These are phyloP conservation scores for Taxillus chinensis DNA, from an alignment of 164 flowering plant genomes.

Conservation along the genomic window DNA sequence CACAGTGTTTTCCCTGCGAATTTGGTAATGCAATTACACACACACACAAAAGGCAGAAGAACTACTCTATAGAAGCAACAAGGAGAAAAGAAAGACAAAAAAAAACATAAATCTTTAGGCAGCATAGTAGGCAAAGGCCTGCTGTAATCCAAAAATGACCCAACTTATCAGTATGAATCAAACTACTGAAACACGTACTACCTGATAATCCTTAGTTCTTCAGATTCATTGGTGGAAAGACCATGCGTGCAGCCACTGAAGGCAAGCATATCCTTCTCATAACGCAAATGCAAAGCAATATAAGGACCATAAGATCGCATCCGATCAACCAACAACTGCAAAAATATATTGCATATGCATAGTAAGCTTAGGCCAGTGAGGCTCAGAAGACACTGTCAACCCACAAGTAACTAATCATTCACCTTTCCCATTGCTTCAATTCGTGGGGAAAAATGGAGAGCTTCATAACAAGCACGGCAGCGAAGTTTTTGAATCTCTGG, in stretches of 20 bases:
- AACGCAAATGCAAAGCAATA: constrained; percentile 88
- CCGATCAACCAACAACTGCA: constrained; percentile 76
- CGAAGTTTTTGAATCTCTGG: constrained; percentile 87
- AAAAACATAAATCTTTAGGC: not conserved
- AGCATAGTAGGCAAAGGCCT: not conserved
- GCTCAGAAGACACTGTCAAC: not conserved
- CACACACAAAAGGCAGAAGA: not conserved
- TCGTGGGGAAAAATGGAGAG: constrained; percentile 80
- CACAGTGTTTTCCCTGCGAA: constrained; percentile 61
- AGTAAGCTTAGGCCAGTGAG: not conserved
- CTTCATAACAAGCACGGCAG: constrained; percentile 85
- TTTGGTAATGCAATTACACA: not conserved
- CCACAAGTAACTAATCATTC: constrained; percentile 7
- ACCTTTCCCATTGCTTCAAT: constrained; percentile 96
- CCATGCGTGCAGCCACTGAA: constrained; percentile 97
- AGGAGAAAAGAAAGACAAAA: not conserved
- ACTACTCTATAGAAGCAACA: not conserved
- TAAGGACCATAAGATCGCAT: constrained; percentile 87
- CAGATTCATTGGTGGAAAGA: constrained; percentile 69
- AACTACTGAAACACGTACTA: constrained; percentile 10
- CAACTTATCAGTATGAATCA: not conserved
- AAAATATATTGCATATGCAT: not conserved
- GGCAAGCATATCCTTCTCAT: constrained; percentile 96
- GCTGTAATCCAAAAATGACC: not conserved
- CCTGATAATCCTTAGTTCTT: constrained; percentile 77